Base-by-base conservation (phyloP, 495 filamentous ascomycete genomes). In the Trichoderma reesei region DNA sequence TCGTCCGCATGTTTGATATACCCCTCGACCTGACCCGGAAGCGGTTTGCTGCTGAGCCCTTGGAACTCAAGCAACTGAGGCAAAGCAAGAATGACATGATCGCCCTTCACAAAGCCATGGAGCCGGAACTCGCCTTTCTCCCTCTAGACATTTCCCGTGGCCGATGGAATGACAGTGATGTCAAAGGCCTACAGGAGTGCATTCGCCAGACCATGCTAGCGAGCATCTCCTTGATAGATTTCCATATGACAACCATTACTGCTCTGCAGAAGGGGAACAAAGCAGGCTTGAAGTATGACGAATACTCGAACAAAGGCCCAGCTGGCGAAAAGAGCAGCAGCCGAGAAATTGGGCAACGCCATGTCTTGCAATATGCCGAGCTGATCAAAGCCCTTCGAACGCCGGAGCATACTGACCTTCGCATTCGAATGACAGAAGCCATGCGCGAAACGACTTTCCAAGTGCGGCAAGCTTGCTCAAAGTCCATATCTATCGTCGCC, bases 61-160 rank as follows among this genome's bases (percentile, higher is more conserved):
- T 39, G 36, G 36, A 38, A 9, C 10, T 61, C 14, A 36, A 5
- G 14, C 59, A 61, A 16, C 59, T 61, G 36, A 38, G 20, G 36
- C 16, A n/a, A n/a, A 39, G 8, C 0, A 38, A 31, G 16, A 11
- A 34, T 11, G 39, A 10, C n/a, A 41, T 61, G 14, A 39, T 61
- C 11, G 39, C 36, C 7, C 59, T 61, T 8, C 41, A 41, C 8
- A 61, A 61, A 26, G 34, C 59, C 11, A 41, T 41, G 34, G 59
- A 38, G 7, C 59, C 59, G 11, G 59, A 39, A 31, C n/a, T 61
- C 8, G 59, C 59, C 39, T 41, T 61, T 14, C 59, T 61, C n/a
- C 59, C 59, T 6, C 59, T 61, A 13, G 59, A 61, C 5, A 39
- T 61, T 3, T 61, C 59, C 36, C 59, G 59, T 9, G 59, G 59